Percentiles rank a stretch among this genome's conserved stretches.
These are phyloP conservation scores for Rehmannia glutinosa DNA, from an alignment of 257 asterid genomes.

Conservation along the genomic window DNA sequence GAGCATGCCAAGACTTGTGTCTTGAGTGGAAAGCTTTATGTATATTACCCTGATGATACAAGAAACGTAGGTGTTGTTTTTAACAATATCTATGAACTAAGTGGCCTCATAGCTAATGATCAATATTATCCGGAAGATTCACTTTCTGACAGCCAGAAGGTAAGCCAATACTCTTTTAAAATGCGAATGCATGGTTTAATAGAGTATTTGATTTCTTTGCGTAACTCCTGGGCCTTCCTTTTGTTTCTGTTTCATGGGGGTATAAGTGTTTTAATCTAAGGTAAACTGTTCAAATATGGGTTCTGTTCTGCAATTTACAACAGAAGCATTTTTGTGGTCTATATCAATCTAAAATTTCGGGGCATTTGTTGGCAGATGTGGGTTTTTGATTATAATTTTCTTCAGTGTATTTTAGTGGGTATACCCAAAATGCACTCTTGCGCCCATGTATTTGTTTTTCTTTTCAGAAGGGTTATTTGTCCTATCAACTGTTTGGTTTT, in stretches of 20 bases:
- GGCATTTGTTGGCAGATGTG: too few species aligned
- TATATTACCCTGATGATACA: slow-evolving; percentile 79
- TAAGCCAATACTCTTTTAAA: slow-evolving; percentile 22
- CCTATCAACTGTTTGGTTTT: too few species aligned
- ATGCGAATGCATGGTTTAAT: neutral
- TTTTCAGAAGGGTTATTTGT: too few species aligned
- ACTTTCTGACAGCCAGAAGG: slow-evolving; percentile 95
- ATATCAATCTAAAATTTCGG: neutral
- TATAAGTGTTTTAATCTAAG: neutral
- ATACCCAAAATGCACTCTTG: too few species aligned
- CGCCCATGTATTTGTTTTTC: too few species aligned
- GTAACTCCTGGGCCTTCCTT: neutral
- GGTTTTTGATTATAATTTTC: too few species aligned
- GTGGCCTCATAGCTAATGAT: slow-evolving; percentile 83
- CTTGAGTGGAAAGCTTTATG: slow-evolving; percentile 86
- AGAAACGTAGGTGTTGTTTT: slow-evolving; percentile 75
- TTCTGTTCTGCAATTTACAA: neutral
- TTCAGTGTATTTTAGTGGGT: too few species aligned
- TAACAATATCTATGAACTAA: slow-evolving; percentile 84
- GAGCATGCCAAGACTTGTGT: slow-evolving; percentile 94
- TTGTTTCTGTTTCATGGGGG: neutral
- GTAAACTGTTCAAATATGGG: neutral
- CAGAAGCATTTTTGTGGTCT: neutral
- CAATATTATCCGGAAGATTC: slow-evolving; percentile 81
- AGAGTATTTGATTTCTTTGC: neutral